Base-by-base conservation (phyloP, 768 basidiomycete species). In the Gymnopilus dilepis region DNA sequence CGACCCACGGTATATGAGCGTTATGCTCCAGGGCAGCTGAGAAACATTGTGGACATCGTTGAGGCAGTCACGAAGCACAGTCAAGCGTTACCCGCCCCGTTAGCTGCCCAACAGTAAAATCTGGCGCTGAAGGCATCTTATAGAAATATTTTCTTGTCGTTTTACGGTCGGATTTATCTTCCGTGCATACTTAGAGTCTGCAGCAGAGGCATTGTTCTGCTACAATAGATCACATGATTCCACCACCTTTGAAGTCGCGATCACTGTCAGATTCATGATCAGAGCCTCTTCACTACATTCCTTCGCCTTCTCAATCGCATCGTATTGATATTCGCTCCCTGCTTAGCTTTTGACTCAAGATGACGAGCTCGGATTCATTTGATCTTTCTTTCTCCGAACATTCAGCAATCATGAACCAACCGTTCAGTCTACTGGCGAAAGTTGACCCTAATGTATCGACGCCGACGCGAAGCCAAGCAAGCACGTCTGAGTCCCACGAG, bases 11-110 rank as follows among this genome's bases (percentile, higher is more conserved):
- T 72, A 4, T 94, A 85, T 63, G 82, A 82, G 34, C 82, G 84
- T 13, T 86, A 82, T 71, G 88, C 90, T 17, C 77, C 81, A 0
- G 80, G 78, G 2, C 91, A 88, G 69, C 64, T 73, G 19, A 60
- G 56, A 56, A 63, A 63, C 26, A 70, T 70, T 34, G 59, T 54
- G 19, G 69, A 70, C 43, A 51, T 72, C 21, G 65, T 69, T 13
- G 21, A 47, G 17, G 61, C 63, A 6, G 47, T 65, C 21, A 4
- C 22, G 50, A 41, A 58, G n/a, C 42, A 63, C 57, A 78, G 47
- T n/a, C 28, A 50, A 31, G 13, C 17, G 17, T 24, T 47, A 47
- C 8, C 43, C 6, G 34, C 34, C 43, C 43, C 43, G 26, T 13
- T 47, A 47, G 43, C 43, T 47, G 11, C 43, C 15, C 24, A 37